phyloP scores from a whole-genome alignment of 2,329 filamentous ascomycete genomes.

The Aspergillus intermedius region DNA sequence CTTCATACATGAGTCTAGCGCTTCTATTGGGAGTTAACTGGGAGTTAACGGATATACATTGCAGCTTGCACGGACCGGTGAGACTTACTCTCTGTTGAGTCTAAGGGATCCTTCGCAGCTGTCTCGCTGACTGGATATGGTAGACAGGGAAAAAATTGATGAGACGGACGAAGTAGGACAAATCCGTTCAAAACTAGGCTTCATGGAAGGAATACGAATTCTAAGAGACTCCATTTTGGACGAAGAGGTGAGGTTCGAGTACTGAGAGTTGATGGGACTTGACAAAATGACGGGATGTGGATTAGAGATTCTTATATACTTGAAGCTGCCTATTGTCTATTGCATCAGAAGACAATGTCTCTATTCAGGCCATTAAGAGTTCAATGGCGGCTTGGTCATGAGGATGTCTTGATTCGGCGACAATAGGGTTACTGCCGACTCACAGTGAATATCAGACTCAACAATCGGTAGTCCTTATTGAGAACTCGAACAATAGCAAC shows the following conservation, averaged over 20 bases:
- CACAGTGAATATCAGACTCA: background rate
- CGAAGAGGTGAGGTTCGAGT: constrained; percentile 4
- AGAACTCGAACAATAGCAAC: background rate
- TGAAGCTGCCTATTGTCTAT: background rate
- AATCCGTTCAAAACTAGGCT: constrained; percentile 5
- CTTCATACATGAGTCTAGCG: constrained; percentile 19
- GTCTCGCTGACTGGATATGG: background rate
- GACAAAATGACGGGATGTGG: background rate
- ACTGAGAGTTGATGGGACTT: background rate
- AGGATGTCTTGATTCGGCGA: background rate
- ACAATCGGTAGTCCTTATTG: background rate
- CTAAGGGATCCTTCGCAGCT: constrained; percentile 21
- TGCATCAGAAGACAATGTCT: background rate
- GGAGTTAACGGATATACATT: constrained; percentile 6
- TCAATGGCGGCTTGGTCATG: background rate
- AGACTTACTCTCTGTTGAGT: constrained; percentile 21
- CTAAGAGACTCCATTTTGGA: constrained; percentile 5
- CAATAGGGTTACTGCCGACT: background rate
- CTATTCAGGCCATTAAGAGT: background rate
- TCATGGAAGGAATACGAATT: background rate
- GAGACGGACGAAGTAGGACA: background rate
- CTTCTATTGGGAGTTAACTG: constrained; percentile 6
- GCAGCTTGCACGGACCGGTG: background rate
- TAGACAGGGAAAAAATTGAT: constrained; percentile 5
- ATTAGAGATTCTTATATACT: background rate